Base-by-base conservation (phyloP, 1,139 yeast genomes). In the Spathaspora sp. region DNA sequence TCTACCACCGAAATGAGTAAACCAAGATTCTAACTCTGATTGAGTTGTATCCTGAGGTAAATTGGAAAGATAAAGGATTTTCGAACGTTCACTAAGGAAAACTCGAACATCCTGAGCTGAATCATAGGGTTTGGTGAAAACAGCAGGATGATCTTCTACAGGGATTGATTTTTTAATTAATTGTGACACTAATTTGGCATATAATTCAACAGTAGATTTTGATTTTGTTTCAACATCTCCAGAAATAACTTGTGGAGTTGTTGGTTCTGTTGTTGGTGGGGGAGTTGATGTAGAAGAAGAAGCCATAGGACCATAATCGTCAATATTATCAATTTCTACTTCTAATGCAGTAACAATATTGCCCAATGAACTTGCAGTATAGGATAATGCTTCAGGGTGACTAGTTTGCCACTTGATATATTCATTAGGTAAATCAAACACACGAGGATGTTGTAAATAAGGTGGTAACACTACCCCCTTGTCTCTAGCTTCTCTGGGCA, bases 1-100 rank as follows among this genome's bases (percentile, higher is more conserved):
- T 42, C 93, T 76, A 3, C 89, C 86, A 2, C 96, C 96, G 60
- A 79, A 84, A 60, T 87, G 95, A 3, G 90, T 82, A 60, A 89
- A 89, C 97, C 97, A 91, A 37, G 86, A 78, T 67, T 91, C 97
- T 43, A 91, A 71, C 63, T 91, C 97, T 37, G 90, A 79, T 64
- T 90, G 97, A 1, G 97, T 90, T 4, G 95, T 88, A 57, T 90
- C 97, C 37, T 73, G 72, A 1, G 97, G 91, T 53, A 91, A 69
- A 61, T 89, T 89, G 10, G 87, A 76, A 64, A 91, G 71, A 61
- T 82, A 88, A 45, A 90, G 65, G n/a, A 89, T 86, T 57, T 84
- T 84, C 2, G 96, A 87, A 47, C 84, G 73, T 63, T 90, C 97
- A 10, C 75, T 70, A 42, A 82, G 63, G 59, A 91, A 91, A 2